phyloP scores from a whole-genome alignment of 2,329 filamentous ascomycete species.

The Hymenoscyphus occultus region DNA sequence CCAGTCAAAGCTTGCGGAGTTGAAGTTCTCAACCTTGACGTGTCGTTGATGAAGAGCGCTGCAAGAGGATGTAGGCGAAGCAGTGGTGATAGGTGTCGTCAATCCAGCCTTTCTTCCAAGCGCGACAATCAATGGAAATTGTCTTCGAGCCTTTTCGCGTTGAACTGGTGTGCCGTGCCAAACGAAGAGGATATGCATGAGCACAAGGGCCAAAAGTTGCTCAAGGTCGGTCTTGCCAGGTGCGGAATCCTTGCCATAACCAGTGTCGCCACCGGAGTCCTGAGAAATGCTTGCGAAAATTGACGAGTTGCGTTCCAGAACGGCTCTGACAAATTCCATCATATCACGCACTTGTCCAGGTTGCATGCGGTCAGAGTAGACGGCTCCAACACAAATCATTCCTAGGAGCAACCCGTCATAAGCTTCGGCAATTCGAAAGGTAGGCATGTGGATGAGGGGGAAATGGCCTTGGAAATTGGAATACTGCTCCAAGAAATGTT shows the following conservation, averaged over 20 bases:
- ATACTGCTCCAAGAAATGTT: slow-evolving; percentile 68
- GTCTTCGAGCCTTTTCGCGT: slow-evolving; percentile 58
- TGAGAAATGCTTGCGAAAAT: slow-evolving; percentile 48
- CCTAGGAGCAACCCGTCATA: slow-evolving; percentile 65
- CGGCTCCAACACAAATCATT: slow-evolving; percentile 72
- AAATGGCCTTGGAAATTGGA: slow-evolving; percentile 72
- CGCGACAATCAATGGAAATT: slow-evolving; percentile 55
- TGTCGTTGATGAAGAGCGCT: slow-evolving; percentile 60
- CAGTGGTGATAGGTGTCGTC: slow-evolving; percentile 43
- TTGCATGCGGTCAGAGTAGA: slow-evolving; percentile 64
- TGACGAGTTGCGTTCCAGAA: slow-evolving; percentile 54
- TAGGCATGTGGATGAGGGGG: slow-evolving; percentile 68
- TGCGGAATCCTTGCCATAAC: slow-evolving; percentile 40
- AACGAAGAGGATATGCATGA: slow-evolving; percentile 59
- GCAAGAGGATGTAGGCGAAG: slow-evolving; percentile 45
- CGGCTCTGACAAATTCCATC: slow-evolving; percentile 60
- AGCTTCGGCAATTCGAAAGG: slow-evolving; percentile 64
- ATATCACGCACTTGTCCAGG: slow-evolving; percentile 62
- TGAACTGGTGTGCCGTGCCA: slow-evolving; percentile 70
- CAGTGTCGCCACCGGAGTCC: slow-evolving; percentile 40
- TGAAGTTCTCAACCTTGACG: slow-evolving; percentile 45
- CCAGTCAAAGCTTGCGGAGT: slow-evolving; percentile 61
- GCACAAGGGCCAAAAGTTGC: slow-evolving; percentile 63
- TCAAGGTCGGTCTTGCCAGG: slow-evolving; percentile 51
- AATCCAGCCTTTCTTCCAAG: slow-evolving; percentile 57